A percentile compares a stretch with the other conserved stretches of the same genome.
phyloP scores from a whole-genome alignment of 345 rosid species.

The Rhodamnia rubescens region DNA sequence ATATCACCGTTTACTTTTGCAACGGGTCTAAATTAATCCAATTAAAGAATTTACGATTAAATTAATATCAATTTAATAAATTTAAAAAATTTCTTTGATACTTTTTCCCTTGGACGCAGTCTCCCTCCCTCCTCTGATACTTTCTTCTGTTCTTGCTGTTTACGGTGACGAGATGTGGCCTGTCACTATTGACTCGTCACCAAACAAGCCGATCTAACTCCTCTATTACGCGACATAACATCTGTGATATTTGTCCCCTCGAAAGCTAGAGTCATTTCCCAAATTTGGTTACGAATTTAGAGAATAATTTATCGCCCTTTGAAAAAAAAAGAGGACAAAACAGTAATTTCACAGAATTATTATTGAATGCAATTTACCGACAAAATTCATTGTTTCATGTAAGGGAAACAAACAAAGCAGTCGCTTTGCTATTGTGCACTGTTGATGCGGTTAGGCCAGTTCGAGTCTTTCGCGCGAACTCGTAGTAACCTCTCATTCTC shows the following conservation, averaged over 20 bases:
- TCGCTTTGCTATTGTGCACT: not conserved
- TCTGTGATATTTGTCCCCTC: not conserved
- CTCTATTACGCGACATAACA: not conserved
- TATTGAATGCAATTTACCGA: not conserved
- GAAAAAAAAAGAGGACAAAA: not conserved
- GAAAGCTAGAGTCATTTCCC: not conserved
- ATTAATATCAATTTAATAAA: no score
- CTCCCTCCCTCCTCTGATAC: not conserved
- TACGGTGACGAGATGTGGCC: not conserved
- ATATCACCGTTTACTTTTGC: no score
- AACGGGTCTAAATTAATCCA: no score
- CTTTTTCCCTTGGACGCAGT: not conserved
- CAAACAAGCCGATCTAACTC: not conserved
- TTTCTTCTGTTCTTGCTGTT: not conserved
- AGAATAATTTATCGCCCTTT: not conserved
- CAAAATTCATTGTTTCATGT: not conserved
- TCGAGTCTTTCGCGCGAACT: not conserved
- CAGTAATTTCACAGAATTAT: not conserved
- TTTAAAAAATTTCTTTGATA: no score
- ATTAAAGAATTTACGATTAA: no score
- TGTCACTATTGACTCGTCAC: not conserved
- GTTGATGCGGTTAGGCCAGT: not conserved
- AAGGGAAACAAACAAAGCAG: not conserved
- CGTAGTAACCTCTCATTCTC: not conserved
- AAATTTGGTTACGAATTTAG: not conserved